Evolutionary conservation across 2,329 filamentous ascomycete genomes (phyloP), one percentile per base, ranked within the genome.

Genomic region (Ceratocystis lukuohia): DNA sequence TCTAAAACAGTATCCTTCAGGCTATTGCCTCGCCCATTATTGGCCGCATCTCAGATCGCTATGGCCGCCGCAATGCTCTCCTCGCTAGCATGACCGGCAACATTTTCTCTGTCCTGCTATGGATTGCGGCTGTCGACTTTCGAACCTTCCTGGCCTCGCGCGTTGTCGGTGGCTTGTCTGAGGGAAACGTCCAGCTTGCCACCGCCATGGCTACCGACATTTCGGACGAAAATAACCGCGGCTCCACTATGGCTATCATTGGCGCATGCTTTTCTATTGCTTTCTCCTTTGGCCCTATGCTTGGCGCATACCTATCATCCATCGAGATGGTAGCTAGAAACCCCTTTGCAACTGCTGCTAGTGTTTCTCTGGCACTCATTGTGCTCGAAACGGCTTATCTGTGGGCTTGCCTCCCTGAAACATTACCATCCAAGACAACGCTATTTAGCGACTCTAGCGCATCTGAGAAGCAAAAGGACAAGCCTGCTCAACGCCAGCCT

Each of bases 171-270:
- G 94, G 94, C 0, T 77, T 99, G 70, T 96, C 92, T 66, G 94
- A 99, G 78, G 94, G 94, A 69, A 99, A 99, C 71, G 89, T 99
- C 2, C 94, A 99, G 78, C 81, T 99, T 15, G 93, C 94, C 3
- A 94, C 93, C 69, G 93, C 94, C 53, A 97, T 99, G 74, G 94
- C 94, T 20, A 94, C 93, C 48, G 94, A 99, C 74, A 92, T 99
- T 70, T 96, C 90, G 56, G 91, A 95, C 72, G 88, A 93, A 71
- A 82, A 83, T 67, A 88, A 87, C 72, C 85, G 94, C 33, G 91
- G 93, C 25, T 86, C 90, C 22, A 96, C 94, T 53, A 96, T 99
- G 91, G 94, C 94, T 6, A 81, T 99, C 65, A 93, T 99, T 33
- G 94, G 94, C 68, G 92, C 89, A 15, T 97, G 94, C 78, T 99